These are phyloP conservation scores for Arabidopsis arenosa DNA, from an alignment of 345 rosid species.

Conservation along the genomic window DNA sequence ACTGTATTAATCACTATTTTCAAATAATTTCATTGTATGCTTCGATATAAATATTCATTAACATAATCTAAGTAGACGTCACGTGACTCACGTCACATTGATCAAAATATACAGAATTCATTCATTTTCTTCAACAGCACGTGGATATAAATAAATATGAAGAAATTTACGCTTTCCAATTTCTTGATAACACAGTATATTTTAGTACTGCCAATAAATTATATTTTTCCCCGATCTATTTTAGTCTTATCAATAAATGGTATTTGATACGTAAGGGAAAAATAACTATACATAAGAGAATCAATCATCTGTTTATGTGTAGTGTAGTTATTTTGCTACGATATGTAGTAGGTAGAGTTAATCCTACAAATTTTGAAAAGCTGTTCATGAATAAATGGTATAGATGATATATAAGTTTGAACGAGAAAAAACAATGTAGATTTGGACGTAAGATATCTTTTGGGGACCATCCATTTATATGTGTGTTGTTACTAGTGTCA, in stretches of 20 bases:
- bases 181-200: background rate
- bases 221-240: background rate
- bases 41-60: no score
- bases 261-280: background rate
- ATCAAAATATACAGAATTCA: background rate
- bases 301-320: background rate
- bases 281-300: background rate
- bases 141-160: background rate
- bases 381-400: background rate
- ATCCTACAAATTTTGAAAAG: background rate
- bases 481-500: conserved; percentile 28
- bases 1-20: no score
- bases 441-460: conserved; percentile 24
- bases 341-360: background rate
- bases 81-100: background rate
- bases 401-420: background rate
- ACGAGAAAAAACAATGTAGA: conserved; percentile 2
- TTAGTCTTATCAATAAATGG: background rate
- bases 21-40: no score
- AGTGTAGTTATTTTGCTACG: background rate
- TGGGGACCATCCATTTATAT: conserved; percentile 12
- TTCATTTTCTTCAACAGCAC: background rate
- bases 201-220: background rate
- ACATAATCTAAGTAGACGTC: no score
- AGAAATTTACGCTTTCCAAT: background rate